Evolutionary conservation across 345 rosid genomes (phyloP), one percentile per base, ranked within the genome.

Genomic region (Eutrema heterophyllum): DNA sequence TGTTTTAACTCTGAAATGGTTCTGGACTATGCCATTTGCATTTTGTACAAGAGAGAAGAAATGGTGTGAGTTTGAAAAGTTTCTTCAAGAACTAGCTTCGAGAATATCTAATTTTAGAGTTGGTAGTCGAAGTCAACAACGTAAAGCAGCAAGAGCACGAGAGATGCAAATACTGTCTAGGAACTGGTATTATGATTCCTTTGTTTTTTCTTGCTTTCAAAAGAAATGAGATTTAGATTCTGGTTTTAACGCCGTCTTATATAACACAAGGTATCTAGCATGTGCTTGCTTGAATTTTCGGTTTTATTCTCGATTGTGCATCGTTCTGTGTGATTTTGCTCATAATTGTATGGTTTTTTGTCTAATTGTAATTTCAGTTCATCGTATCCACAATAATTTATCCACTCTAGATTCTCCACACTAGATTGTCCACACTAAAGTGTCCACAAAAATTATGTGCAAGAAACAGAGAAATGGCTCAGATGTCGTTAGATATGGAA

Each of bases 121-220:
- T 94, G 98, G 90, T 94, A 39, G 97, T 94, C 6, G 98, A 94
- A 81, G 84, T 94, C 73, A 94, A 94, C 89, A 94, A 94, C 21
- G 97, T 94, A 45, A 94, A 91, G 81, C 97, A 79, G 69, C 98
- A 94, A 76, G 98, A 94, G 50, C 86, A 84, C 44, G 91, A 94
- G 82, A 85, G 96, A 88, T 94, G 98, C 96, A 94, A 91, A 81
- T 94, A 94, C 55, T 94, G 98, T 73, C 87, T 94, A 75, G 98
- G 98, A 85, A 89, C 98, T 27, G 98, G 98, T 94, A 81, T 38
- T 21, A 9, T 40, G 18, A 27, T 24, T 58, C 27, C 26, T 63
- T 16, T 52, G 13, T 38, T 12, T 29, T 2, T 62, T 40, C 11
- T 54, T 78, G 46, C 9, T 59, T 59, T 9, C 38, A 24, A 35